phyloP scores from a whole-genome alignment of 1,284 basidiomycete species.

The Ustilago crameri region DNA sequence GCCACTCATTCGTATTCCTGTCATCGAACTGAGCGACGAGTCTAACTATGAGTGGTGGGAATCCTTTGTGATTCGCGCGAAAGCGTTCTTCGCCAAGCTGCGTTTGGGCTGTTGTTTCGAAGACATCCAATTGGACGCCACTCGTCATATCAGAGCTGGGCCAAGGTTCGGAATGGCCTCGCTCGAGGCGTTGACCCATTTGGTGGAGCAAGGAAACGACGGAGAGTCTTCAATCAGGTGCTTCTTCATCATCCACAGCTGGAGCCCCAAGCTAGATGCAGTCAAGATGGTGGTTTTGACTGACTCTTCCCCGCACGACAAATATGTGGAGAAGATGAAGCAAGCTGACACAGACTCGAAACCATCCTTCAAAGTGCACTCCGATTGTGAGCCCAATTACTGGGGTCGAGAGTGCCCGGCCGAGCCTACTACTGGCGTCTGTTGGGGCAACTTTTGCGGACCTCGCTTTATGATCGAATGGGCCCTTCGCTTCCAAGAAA shows the following conservation, averaged over 20 bases:
- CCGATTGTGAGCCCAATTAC: too few relatives aligned
- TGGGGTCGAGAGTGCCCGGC: too few relatives aligned
- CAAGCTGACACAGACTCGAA: neutral
- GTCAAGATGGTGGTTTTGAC: neutral
- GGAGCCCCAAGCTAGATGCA: neutral
- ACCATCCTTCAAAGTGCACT: neutral
- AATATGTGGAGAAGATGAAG: too few relatives aligned
- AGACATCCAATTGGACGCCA: neutral
- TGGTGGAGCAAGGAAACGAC: neutral
- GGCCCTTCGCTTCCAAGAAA: neutral
- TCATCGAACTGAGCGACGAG: neutral
- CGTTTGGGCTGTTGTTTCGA: neutral
- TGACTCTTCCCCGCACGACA: too few relatives aligned
- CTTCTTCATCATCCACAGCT: neutral
- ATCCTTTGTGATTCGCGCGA: neutral
- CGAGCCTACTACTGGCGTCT: too few relatives aligned
- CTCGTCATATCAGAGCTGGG: neutral
- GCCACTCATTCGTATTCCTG: neutral
- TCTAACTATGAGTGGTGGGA: neutral
- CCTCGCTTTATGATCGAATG: conserved; percentile 2
- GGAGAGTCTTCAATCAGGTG: neutral
- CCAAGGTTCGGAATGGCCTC: neutral
- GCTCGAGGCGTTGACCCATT: neutral
- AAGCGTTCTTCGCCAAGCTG: neutral
- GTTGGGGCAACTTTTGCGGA: conserved; percentile 2